Base-by-base conservation (phyloP, 1,284 basidiomycete species). In the Rhodotorula sp. region DNA sequence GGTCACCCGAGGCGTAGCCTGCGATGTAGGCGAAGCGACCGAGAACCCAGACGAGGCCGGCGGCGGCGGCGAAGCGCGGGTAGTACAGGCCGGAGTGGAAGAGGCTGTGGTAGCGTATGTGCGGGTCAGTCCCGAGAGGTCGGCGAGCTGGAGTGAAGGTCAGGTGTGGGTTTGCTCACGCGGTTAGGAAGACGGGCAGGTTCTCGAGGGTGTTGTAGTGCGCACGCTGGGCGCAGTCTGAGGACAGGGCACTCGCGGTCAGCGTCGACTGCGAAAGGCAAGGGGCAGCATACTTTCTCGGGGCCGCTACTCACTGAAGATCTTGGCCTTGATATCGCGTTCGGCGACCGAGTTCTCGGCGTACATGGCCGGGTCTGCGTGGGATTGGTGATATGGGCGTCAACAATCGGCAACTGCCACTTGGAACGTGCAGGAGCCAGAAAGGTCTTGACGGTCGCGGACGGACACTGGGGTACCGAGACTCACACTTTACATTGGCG, bases 151-250 rank as follows among this genome's bases (percentile, higher is more conserved):
- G 17, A 8, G 2, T 3, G 58, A 20, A 3, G 17, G 24, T 20
- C 12, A 26, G n/a, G 12, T 10, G 17, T 29, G 12, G n/a, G 5
- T 15, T 24, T 20, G 29, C 66, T n/a, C 12, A 68, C 66, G 69
- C 18, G 51, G 64, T 42, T 45, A 69, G 58, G 62, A 66, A 72
- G 42, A 66, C n/a, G 42, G 70, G 70, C 46, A 71, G 57, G 65
- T 65, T 62, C 69, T 71, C 72, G 54, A 73, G 63, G 10, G 73
- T 74, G 68, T 74, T 74, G 60, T 30, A 53, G 54, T 74, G 73
- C 2, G 73, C 67, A 24, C 73, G 70, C 59, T 74, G 73, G 17
- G 68, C 58, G 60, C 73, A 74, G 68, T 74, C 67, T 68, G 46
- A 0, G 33, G 26, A 20, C 4, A 22, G 12, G n/a, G 37, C 2